These are phyloP conservation scores for Ustilago esculenta DNA, from an alignment of 1,284 basidiomycete species.

Conservation along the genomic window DNA sequence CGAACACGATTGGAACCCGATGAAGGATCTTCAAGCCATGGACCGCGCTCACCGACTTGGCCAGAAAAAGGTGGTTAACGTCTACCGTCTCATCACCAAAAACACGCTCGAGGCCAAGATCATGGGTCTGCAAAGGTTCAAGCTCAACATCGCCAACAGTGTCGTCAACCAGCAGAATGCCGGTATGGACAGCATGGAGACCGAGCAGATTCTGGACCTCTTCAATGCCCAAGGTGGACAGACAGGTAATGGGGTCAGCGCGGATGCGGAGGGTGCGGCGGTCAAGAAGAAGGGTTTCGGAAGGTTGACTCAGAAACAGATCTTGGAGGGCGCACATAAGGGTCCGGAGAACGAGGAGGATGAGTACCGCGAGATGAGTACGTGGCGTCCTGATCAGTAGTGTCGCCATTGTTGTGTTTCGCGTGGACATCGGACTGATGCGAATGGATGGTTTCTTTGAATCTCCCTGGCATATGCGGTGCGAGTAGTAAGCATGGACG, in stretches of 20 bases:
- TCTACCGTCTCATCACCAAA: conserved; percentile 95
- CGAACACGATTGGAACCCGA: conserved; percentile 99
- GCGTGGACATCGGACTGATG: no score
- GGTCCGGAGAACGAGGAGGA: conserved; percentile 65
- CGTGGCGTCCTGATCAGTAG: conserved; percentile 50
- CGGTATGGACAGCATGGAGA: conserved; percentile 92
- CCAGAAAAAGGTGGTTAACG: conserved; percentile 98
- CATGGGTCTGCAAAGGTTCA: conserved; percentile 97
- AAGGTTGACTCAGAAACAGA: conserved; percentile 67
- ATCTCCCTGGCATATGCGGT: no score
- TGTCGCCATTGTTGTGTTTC: background rate
- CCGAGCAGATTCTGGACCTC: conserved; percentile 92
- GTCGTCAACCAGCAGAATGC: conserved; percentile 98
- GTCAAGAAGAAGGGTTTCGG: conserved; percentile 37
- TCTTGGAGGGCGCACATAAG: conserved; percentile 66
- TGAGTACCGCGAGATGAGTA: conserved; percentile 60
- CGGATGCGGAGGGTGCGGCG: conserved; percentile 1
- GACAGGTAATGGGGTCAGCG: background rate
- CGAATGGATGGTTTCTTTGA: no score
- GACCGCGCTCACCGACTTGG: conserved; percentile 97
- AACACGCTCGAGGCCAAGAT: conserved; percentile 99
- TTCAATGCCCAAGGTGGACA: conserved; percentile 71
- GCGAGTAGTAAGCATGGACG: no score
- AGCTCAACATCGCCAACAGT: conserved; percentile 95
- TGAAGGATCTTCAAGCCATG: conserved; percentile 99